Evolutionary conservation across 192 early-diverging fungal species (phyloP).

Genomic region (Anaeromyces robustus): DNA sequence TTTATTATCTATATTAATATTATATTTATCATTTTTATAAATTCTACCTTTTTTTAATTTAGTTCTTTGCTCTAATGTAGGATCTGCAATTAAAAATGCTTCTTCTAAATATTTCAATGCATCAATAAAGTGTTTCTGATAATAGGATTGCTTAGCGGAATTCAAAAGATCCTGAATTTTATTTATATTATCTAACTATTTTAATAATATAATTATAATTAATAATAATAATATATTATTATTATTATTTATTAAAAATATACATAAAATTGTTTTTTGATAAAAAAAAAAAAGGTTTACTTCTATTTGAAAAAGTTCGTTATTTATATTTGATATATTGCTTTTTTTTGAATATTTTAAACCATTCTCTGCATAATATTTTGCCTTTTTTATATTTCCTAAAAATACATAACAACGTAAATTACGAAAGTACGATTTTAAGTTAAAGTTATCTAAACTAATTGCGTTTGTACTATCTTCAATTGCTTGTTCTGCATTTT

Average conservation of each 20-base stretch:
- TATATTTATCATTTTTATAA: not conserved
- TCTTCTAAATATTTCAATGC: not conserved
- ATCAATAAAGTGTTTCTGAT: not conserved
- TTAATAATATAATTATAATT: no score
- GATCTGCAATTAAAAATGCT: not conserved
- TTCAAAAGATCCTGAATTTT: not conserved
- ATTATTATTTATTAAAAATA: no score
- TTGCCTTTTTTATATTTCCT: not conserved
- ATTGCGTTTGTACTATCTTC: not conserved
- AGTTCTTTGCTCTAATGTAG: not conserved
- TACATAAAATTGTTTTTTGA: no score
- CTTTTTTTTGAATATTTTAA: not conserved
- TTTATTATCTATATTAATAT: not conserved
- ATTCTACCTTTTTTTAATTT: not conserved
- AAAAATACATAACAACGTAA: not conserved
- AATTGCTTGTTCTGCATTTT: not conserved
- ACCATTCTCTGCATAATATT: not conserved
- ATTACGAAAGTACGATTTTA: not conserved
- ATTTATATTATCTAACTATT: not conserved
- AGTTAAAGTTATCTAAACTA: not conserved
- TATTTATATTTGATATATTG: not conserved
- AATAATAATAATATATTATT: no score
- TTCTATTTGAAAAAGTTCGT: not conserved
- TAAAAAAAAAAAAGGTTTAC: no score
- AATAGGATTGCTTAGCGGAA: not conserved